Evolutionary conservation across 768 basidiomycete genomes (phyloP), one percentile per base, ranked within the genome.

Genomic region (Trametes sanguinea): DNA sequence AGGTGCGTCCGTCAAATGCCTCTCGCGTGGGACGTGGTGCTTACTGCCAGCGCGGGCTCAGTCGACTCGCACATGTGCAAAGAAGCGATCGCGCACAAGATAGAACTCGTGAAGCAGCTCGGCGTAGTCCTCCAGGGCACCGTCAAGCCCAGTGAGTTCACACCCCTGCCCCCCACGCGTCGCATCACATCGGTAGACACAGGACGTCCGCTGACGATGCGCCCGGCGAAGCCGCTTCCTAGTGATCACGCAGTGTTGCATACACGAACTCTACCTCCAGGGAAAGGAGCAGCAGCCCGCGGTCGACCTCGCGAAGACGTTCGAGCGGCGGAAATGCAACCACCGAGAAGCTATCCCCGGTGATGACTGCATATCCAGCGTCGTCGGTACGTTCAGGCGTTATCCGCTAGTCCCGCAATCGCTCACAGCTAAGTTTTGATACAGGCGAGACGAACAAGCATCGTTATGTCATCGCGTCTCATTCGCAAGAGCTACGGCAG

Each of bases 221-320:
- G 56, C 54, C 44, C 81, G 72, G 75, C 77, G 76, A 78, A 80
- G 77, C 76, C 74, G 73, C 74, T 74, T 60, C 71, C 67, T 67
- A 98, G 97, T 99, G 96, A 98, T 99, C 74, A 98, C 97, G 0
- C 96, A 98, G 72, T 99, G 97, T 74, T 96, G 89, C 72, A 94
- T 99, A 44, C 88, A 95, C 66, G 92, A 94, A 71, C 81, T 99
- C 2, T 98, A 99, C 76, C 81, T 94, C 2, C 84, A 89, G 58
- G 95, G 94, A 11, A 85, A 82, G 61, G 70, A 80, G 1, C 83
- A 83, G 33, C 95, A 98, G 71, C 76, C 83, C 0, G 84, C 88
- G 0, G 88, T 94, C 0, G 92, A 97, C 71, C 81, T 97, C 45
- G 96, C 97, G 2, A 98, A 98, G 76, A 83, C 80, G 0, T 98